Percentiles rank a stretch among this genome's conserved stretches.
phyloP scores from a whole-genome alignment of 305 asterid genomes.

The Fraxinus velutina region DNA sequence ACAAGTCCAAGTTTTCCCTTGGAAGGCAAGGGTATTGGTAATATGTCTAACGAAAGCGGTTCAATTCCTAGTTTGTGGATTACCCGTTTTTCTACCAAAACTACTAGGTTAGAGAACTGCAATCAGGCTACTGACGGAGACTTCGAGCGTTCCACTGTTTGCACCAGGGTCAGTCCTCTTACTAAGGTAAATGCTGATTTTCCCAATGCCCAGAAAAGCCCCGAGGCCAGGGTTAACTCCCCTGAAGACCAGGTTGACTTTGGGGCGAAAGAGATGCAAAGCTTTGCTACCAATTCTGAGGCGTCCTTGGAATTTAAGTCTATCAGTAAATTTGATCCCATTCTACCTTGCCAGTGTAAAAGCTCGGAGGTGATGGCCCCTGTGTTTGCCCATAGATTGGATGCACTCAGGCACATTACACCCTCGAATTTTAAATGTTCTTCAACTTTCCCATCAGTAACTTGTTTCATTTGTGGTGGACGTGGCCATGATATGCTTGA shows the following conservation, averaged over 20 bases:
- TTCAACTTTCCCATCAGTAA: conserved; percentile 13
- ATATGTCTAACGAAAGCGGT: conserved; percentile 11
- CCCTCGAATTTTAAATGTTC: conserved; percentile 30
- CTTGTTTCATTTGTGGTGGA: conserved; percentile 60
- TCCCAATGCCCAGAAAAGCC: conserved; percentile 21
- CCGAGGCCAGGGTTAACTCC: not conserved
- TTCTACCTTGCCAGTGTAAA: conserved; percentile 23
- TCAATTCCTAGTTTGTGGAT: conserved; percentile 59
- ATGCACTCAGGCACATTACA: conserved; percentile 48
- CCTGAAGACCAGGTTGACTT: not conserved
- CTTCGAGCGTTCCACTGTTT: not conserved
- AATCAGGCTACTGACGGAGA: conserved; percentile 17
- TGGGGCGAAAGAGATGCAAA: conserved; percentile 22
- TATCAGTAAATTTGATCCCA: conserved; percentile 19
- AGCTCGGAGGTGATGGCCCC: conserved; percentile 53
- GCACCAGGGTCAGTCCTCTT: conserved; percentile 16
- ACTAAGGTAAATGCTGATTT: conserved; percentile 23
- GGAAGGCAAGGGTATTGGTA: conserved; percentile 18
- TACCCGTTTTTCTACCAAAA: conserved; percentile 46
- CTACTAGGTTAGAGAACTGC: conserved; percentile 17
- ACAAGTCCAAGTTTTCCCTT: conserved; percentile 8
- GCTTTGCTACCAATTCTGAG: conserved; percentile 20
- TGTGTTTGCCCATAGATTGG: conserved; percentile 59
- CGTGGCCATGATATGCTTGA: conserved; percentile 46
- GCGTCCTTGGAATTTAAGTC: conserved; percentile 34